These are phyloP conservation scores for Fragaria ananassa DNA, from an alignment of 306 rosid genomes.

Conservation along the genomic window DNA sequence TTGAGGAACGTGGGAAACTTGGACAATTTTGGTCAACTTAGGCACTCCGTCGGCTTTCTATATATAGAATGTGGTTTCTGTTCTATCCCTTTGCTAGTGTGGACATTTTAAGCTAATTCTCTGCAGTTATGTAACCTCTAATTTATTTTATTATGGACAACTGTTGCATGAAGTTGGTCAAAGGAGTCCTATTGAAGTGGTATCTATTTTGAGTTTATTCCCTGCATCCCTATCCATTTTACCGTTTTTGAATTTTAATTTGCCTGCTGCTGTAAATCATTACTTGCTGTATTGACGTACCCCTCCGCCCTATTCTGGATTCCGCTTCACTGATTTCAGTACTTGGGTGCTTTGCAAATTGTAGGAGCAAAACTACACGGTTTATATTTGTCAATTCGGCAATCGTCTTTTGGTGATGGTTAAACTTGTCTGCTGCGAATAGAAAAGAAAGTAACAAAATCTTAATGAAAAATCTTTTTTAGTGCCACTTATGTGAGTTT, in stretches of 20 bases:
- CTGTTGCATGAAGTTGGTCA: conserved; percentile 13
- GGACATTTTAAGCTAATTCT: conserved; percentile 16
- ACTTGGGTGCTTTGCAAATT: neutral
- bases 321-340: neutral
- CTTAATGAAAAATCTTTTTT: neutral
- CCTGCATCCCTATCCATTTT: neutral
- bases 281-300: neutral
- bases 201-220: neutral
- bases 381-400: neutral
- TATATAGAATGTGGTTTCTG: conserved; percentile 28
- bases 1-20: conserved; percentile 11
- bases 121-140: conserved; percentile 18
- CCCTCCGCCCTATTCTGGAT: neutral
- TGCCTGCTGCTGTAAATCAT: neutral
- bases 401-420: neutral
- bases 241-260: neutral
- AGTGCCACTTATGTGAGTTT: neutral
- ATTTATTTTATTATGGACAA: conserved; percentile 16
- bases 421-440: neutral
- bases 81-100: conserved; percentile 4
- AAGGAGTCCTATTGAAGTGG: conserved; percentile 2
- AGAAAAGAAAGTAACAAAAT: neutral
- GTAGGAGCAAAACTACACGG: neutral
- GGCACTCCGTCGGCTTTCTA: conserved; percentile 16
- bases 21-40: conserved; percentile 37